phyloP scores from a whole-genome alignment of 75 land plant genomes.

The Gnetum montanum region DNA sequence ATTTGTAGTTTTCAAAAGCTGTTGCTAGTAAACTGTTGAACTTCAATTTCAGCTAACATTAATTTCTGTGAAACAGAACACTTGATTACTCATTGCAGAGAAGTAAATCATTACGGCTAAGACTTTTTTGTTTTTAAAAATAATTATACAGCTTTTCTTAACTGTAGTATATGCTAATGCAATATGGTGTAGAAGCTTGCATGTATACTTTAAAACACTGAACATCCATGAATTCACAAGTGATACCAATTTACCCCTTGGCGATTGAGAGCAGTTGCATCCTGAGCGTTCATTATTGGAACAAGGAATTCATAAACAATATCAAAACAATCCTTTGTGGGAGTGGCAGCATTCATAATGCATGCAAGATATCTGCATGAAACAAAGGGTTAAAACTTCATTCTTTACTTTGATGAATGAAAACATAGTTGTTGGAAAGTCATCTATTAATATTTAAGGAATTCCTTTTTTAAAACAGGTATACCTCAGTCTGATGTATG shows the following conservation, averaged over 20 bases:
- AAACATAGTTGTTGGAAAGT: background rate
- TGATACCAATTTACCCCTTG: conserved; percentile 66
- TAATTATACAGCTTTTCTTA: background rate
- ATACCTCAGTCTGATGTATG: conserved; percentile 84
- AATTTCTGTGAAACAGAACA: conserved; percentile 52
- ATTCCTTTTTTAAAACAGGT: background rate
- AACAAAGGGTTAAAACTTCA: background rate
- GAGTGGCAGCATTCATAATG: conserved; percentile 97
- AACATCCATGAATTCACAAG: background rate
- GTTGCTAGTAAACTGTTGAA: conserved; percentile 50
- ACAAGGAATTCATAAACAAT: conserved; percentile 73
- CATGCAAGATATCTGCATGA: conserved; percentile 80
- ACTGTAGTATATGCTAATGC: background rate
- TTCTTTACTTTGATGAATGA: background rate
- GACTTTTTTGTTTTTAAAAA: no score
- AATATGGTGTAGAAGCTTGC: no score
- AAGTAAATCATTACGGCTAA: no score
- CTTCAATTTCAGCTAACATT: conserved; percentile 67
- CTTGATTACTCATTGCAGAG: background rate
- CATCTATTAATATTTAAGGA: background rate
- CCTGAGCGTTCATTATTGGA: conserved; percentile 52
- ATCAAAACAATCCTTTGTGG: conserved; percentile 80
- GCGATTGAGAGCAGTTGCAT: conserved; percentile 54
- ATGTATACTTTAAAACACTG: no score
- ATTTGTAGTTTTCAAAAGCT: conserved; percentile 96